Evolutionary conservation across 768 basidiomycete species (phyloP).

Genomic region (Mycena vitilis): DNA sequence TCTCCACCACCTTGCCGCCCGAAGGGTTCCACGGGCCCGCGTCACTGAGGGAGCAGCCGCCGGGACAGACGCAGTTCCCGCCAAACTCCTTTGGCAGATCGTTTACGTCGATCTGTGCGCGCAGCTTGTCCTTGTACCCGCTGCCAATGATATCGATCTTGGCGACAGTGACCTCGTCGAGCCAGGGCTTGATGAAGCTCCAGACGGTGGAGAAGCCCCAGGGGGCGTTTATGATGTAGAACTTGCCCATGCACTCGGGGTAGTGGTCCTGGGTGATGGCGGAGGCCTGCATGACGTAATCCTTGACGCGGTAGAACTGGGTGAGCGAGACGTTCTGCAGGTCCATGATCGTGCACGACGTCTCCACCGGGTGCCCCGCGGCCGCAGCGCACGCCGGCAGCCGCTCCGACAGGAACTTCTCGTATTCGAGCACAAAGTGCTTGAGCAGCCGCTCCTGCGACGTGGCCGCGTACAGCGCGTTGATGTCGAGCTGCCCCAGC

Average conservation of each 20-base stretch:
- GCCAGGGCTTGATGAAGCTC: slow-evolving; percentile 90
- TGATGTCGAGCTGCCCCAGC: slow-evolving; percentile 90
- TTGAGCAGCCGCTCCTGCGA: slow-evolving; percentile 89
- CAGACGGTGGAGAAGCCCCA: slow-evolving; percentile 93
- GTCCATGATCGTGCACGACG: slow-evolving; percentile 97
- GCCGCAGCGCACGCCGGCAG: slow-evolving; percentile 80
- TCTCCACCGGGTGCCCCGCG: slow-evolving; percentile 91
- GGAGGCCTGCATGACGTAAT: slow-evolving; percentile 73
- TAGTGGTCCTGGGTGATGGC: slow-evolving; percentile 95
- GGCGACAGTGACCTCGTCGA: slow-evolving; percentile 92
- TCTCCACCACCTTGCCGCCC: too few species aligned
- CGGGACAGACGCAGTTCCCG: slow-evolving; percentile 79
- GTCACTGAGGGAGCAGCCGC: slow-evolving; percentile 81
- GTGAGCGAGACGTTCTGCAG: slow-evolving; percentile 75
- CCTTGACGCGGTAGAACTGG: slow-evolving; percentile 91
- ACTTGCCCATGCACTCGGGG: slow-evolving; percentile 93
- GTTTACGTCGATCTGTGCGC: slow-evolving; percentile 84
- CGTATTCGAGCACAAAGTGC: slow-evolving; percentile 93
- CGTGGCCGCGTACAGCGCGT: slow-evolving; percentile 82
- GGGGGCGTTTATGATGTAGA: slow-evolving; percentile 98
- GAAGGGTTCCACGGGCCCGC: slow-evolving; percentile 34
- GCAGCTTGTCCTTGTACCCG: slow-evolving; percentile 75
- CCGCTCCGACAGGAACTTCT: slow-evolving; percentile 83
- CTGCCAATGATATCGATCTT: slow-evolving; percentile 91
- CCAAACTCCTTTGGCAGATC: slow-evolving; percentile 90